phyloP scores from a whole-genome alignment of 305 asterid genomes.

The Solanum chacoense region DNA sequence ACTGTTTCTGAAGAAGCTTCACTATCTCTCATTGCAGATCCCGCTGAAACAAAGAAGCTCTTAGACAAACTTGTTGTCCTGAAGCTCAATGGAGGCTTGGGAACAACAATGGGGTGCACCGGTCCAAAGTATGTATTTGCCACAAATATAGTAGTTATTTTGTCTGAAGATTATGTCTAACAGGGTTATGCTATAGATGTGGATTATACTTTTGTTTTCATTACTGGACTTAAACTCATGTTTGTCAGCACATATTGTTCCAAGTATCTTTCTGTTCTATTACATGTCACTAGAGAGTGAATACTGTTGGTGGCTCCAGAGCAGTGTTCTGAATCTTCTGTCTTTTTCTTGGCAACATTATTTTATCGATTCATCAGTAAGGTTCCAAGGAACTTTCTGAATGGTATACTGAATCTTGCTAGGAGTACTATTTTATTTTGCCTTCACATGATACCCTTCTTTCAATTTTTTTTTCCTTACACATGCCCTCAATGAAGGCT shows the following conservation, averaged over 20 bases:
- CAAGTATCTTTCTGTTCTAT: background rate
- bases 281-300: background rate
- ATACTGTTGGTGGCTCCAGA: background rate
- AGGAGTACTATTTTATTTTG: background rate
- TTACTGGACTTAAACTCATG: background rate
- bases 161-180: background rate
- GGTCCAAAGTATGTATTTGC: conserved; percentile 57
- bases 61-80: conserved; percentile 72
- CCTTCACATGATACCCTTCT: background rate
- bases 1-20: background rate
- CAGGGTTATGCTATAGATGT: background rate
- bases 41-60: conserved; percentile 45
- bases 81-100: conserved; percentile 87
- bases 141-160: background rate
- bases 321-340: background rate
- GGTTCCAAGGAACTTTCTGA: background rate
- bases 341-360: background rate
- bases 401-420: background rate
- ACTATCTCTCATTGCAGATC: conserved; percentile 28
- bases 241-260: background rate
- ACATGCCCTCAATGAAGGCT: background rate
- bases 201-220: background rate
- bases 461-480: background rate
- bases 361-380: background rate
- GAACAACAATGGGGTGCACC: conserved; percentile 87